Conservation (phyloP, 176 grass and related monocot genomes). For the Zizania latifolia region DNA sequence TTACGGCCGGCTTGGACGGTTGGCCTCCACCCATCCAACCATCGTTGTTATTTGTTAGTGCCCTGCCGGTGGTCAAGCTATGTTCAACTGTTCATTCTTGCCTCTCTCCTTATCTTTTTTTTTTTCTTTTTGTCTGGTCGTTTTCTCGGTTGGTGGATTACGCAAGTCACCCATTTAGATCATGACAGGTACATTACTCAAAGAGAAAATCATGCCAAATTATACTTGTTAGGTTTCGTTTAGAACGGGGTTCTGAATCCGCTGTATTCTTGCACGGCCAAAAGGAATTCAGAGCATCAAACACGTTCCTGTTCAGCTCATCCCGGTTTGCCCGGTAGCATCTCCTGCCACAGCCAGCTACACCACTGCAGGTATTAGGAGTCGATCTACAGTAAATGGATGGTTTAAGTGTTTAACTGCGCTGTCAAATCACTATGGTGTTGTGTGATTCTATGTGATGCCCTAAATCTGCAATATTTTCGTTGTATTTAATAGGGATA, state of each 20-base stretch:
- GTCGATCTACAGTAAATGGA: too few species aligned
- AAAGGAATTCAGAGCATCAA: neutral
- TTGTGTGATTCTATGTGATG: too few species aligned
- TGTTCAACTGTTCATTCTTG: neutral
- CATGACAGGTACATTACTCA: too few species aligned
- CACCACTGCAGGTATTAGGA: too few species aligned
- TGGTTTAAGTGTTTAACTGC: too few species aligned
- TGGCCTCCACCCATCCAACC: neutral
- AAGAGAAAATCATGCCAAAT: neutral
- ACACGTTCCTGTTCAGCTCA: neutral
- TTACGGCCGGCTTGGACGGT: too few species aligned
- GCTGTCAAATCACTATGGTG: too few species aligned
- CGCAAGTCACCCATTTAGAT: neutral
- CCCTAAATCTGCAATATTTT: too few species aligned
- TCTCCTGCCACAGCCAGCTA: too few species aligned
- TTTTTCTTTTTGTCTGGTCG: neutral
- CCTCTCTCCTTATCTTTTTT: neutral
- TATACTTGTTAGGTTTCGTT: neutral
- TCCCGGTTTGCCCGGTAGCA: too few species aligned
- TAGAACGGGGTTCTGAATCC: neutral
- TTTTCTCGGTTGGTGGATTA: neutral
- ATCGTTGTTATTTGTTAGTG: neutral
- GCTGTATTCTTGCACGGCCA: neutral
- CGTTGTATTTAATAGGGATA: too few species aligned
- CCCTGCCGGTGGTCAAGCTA: constrained; percentile 4